Conservation (phyloP, 352 stramenopile genomes). For the Globisporangium orthogonon region DNA sequence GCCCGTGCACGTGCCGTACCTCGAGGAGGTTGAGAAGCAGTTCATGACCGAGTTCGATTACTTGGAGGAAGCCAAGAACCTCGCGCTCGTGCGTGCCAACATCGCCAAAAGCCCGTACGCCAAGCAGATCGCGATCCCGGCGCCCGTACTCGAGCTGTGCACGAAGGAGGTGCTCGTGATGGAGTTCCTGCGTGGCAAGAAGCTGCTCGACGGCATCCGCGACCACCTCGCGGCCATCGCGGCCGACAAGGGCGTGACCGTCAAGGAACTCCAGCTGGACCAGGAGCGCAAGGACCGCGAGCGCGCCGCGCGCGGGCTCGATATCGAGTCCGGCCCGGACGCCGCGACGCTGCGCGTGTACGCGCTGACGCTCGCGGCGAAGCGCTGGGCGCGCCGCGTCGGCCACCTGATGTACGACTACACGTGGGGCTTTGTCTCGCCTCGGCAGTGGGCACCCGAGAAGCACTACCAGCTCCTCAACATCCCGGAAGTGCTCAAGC, state of each 20-base stretch:
- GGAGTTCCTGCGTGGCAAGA: conserved; percentile 89
- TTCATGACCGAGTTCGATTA: conserved; percentile 99
- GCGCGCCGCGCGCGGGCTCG: conserved; percentile 45
- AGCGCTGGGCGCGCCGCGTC: conserved; percentile 30
- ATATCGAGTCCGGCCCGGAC: conserved; percentile 67
- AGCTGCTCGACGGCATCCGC: conserved; percentile 83
- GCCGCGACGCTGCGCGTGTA: conserved; percentile 57
- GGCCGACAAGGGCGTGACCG: conserved; percentile 72
- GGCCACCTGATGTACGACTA: conserved; percentile 70
- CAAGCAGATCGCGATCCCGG: conserved; percentile 70
- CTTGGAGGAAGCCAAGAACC: conserved; percentile 87
- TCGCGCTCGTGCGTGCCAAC: conserved; percentile 86
- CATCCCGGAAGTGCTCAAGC: conserved; percentile 75
- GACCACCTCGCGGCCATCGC: conserved; percentile 89
- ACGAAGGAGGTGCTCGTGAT: conserved; percentile 95
- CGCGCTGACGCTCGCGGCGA: conserved; percentile 31
- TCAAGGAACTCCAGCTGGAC: conserved; percentile 79
- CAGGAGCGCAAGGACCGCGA: conserved; percentile 69
- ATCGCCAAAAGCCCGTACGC: conserved; percentile 79
- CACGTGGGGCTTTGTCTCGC: conserved; percentile 74
- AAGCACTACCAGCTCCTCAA: conserved; percentile 62
- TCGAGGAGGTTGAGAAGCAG: conserved; percentile 95
- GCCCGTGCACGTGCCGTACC: conserved; percentile 89
- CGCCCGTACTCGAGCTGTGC: conserved; percentile 84
- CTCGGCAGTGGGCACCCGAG: conserved; percentile 33